Evolutionary conservation across 2,329 filamentous ascomycete species (phyloP), one percentile per base, ranked within the genome.

Genomic region (Fusarium sp.): DNA sequence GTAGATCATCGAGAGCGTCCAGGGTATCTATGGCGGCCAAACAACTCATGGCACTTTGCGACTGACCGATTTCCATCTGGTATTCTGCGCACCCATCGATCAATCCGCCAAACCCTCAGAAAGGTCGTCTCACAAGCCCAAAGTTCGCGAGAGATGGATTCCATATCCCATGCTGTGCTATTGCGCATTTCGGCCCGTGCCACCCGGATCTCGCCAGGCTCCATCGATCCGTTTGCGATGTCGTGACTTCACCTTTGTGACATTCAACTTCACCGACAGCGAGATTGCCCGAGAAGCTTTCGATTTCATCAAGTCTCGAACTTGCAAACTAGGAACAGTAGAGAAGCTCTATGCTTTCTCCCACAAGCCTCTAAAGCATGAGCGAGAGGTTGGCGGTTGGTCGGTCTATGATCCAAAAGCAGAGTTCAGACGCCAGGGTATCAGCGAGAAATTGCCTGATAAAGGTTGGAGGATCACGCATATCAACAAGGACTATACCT

Each of bases 191-290:
- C 90, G 94, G 67, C 93, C 94, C 33, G 91, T 92, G 52, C 92
- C 93, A 23, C 87, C 90, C 11, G 86, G 87, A 18, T 92, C 93
- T 65, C 89, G 90, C 57, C 89, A 94, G 69, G 88, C 91, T 37
- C 94, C 95, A 10, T 93, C 94, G 6, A 94, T 99, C 79, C 92
- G 96, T 59, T 85, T 99, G 70, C 92, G 95, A 60, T 95, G 95
- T 80, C 93, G 96, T 65, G 96, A 99, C 85, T 98, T 99, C 81
- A 96, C 91, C 54, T 97, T 95, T 82, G 91, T 97, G 69, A 95
- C 94, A 70, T 95, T 99, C 83, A 95, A 95, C 82, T 97, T 99
- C 80, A 80, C 85, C 25, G 90, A 92, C 64, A 92, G 95, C 78
- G 88, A 88, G 60, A 87, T 91, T 73, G 96, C 94, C 13, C 90